Percentiles rank a stretch among this genome's conserved stretches.
Conservation (phyloP, 2,329 filamentous ascomycete genomes). For the Colletotrichum nymphaeae region DNA sequence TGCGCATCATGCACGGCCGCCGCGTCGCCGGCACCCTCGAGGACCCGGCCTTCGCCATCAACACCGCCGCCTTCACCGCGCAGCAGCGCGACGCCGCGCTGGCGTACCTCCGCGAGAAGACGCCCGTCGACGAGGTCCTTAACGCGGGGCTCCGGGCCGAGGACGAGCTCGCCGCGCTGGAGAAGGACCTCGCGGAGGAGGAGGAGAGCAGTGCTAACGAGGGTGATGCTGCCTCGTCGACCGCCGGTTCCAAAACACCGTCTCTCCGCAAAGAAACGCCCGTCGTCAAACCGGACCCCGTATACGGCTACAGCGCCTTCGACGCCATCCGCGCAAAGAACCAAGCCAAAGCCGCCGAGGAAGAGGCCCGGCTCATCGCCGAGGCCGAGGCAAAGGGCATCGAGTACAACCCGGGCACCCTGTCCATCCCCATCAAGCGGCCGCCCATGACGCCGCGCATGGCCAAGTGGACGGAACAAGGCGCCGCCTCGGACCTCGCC, state of each 20-base stretch:
- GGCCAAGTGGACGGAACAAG: slow-evolving; percentile 56
- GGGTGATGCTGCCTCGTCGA: slow-evolving; percentile 34
- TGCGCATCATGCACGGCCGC: slow-evolving; percentile 71
- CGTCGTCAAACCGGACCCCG: slow-evolving; percentile 53
- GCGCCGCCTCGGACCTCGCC: slow-evolving; percentile 59
- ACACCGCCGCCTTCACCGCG: slow-evolving; percentile 58
- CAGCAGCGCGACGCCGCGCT: slow-evolving; percentile 60
- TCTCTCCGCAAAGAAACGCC: slow-evolving; percentile 16
- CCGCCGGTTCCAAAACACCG: slow-evolving; percentile 16
- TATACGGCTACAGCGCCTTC: slow-evolving; percentile 68
- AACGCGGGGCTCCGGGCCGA: slow-evolving; percentile 72
- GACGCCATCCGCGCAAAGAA: slow-evolving; percentile 68
- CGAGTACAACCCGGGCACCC: slow-evolving; percentile 48
- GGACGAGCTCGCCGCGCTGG: slow-evolving; percentile 68
- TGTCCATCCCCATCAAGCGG: slow-evolving; percentile 52
- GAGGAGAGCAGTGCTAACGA: slow-evolving; percentile 24
- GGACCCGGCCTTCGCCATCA: slow-evolving; percentile 63
- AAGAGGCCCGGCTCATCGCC: slow-evolving; percentile 56
- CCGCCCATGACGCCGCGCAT: slow-evolving; percentile 53
- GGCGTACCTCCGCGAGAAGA: slow-evolving; percentile 64
- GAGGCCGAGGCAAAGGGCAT: slow-evolving; percentile 39
- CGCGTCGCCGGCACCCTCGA: slow-evolving; percentile 73
- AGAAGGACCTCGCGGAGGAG: slow-evolving; percentile 46
- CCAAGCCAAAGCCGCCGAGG: slow-evolving; percentile 59
- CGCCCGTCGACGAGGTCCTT: slow-evolving; percentile 69